Conservation (phyloP, 2,329 filamentous ascomycete species). For the Periconia sp. region DNA sequence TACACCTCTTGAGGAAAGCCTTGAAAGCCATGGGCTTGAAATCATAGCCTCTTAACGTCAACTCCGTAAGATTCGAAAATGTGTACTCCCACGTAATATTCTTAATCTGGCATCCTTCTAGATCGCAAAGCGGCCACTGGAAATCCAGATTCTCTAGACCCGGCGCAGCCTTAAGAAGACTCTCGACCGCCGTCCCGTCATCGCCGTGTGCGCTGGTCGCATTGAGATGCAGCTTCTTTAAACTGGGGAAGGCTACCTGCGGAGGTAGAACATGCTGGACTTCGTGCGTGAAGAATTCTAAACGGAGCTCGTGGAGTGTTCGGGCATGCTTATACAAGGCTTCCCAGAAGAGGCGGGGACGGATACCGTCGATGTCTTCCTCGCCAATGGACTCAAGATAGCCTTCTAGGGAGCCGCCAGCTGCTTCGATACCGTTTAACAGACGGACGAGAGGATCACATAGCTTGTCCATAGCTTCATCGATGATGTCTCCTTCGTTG, state of each 20-base stretch:
- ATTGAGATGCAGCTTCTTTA: conserved; percentile 2
- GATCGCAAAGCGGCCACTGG: conserved; percentile 16
- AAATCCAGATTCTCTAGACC: conserved; percentile 12
- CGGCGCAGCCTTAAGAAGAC: conserved; percentile 7
- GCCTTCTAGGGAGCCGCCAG: too few relatives aligned
- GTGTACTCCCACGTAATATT: conserved; percentile 16
- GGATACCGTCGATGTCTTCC: not conserved
- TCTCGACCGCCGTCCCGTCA: conserved; percentile 5
- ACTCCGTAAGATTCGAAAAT: conserved; percentile 5
- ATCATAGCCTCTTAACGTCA: conserved; percentile 8
- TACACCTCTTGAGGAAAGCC: conserved; percentile 4
- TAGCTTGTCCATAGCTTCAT: too few relatives aligned
- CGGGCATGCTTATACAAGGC: conserved; percentile 1
- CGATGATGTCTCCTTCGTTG: too few relatives aligned
- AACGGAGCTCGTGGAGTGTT: not conserved
- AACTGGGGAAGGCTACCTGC: not conserved
- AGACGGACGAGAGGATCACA: too few relatives aligned
- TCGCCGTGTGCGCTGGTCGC: conserved; percentile 6
- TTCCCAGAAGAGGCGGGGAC: conserved; percentile 4
- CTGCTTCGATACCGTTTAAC: too few relatives aligned
- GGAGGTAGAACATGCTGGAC: not conserved
- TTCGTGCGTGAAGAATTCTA: conserved; percentile 8
- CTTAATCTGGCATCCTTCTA: conserved; percentile 14
- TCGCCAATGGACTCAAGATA: too few relatives aligned
- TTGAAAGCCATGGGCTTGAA: conserved; percentile 3